Evolutionary conservation across 2,329 filamentous ascomycete genomes (phyloP).

Genomic region (Blumeriella jaapii): DNA sequence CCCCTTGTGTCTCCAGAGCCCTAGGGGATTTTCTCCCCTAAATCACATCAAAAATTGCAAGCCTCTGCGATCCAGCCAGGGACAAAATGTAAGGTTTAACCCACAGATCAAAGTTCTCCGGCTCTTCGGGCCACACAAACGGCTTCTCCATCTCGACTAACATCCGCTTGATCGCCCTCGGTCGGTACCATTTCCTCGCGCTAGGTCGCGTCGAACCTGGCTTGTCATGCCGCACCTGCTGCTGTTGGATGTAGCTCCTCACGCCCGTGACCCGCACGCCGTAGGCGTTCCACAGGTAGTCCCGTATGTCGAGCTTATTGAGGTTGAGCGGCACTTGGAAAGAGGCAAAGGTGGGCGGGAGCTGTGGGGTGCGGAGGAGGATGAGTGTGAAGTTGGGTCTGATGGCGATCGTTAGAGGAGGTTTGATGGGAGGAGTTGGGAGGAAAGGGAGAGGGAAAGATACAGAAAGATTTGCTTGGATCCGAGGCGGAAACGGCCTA

Average conservation of each 20-base stretch:
- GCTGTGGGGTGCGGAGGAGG: conserved; percentile 60
- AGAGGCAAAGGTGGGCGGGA: conserved; percentile 70
- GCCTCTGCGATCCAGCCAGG: no score
- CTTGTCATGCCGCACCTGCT: conserved; percentile 44
- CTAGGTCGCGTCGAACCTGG: conserved; percentile 30
- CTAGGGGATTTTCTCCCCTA: no score
- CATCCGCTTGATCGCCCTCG: conserved; percentile 77
- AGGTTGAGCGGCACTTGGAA: conserved; percentile 87
- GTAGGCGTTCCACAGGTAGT: conserved; percentile 87
- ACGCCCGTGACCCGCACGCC: conserved; percentile 60
- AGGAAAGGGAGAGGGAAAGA: conserved; percentile 18
- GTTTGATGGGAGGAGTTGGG: neutral
- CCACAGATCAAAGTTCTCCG: conserved; percentile 47
- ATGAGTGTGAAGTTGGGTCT: conserved; percentile 76
- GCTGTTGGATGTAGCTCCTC: conserved; percentile 68
- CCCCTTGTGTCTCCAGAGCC: conserved; percentile 14
- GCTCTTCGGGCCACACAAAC: conserved; percentile 75
- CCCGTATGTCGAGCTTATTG: conserved; percentile 92
- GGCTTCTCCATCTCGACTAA: conserved; percentile 78
- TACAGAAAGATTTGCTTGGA: conserved; percentile 46
- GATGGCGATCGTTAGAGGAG: conserved; percentile 4
- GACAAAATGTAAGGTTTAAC: no score
- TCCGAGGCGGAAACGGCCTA: conserved; percentile 29
- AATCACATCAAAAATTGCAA: no score
- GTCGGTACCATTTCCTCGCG: conserved; percentile 52